Base-by-base conservation (phyloP, 495 filamentous ascomycete species). In the Jackrogersella minutella region DNA sequence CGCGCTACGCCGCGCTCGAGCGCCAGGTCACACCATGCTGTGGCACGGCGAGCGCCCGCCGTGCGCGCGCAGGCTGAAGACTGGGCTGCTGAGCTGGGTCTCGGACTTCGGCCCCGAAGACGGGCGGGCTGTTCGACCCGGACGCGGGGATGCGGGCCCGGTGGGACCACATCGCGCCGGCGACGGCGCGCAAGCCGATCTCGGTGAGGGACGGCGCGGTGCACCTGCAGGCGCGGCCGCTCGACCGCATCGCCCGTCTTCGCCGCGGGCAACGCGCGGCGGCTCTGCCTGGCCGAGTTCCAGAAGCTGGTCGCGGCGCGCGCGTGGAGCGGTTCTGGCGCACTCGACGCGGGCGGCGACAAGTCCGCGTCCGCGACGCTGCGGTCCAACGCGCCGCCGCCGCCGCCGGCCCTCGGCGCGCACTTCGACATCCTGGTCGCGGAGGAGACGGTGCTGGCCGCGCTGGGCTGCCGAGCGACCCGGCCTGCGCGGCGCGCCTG, bases 31-130 rank as follows among this genome's bases (percentile, higher is more conserved):
- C 39, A 5, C 66, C 2, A 52, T 65, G 36, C 21, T 70, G 5
- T 70, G 67, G 67, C 22, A 6, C 5, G n/a, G 0, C 14, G 62
- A 66, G 26, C 62, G 67, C 9, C 62, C 63, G 16, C 66, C 66
- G 1, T 50, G 59, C 55, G 37, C 58, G 3, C 36, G 34, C 19
- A 54, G 68, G n/a, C 5, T 63, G 11, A 53, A 34, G 31, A n/a
- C n/a, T n/a, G 64, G 66, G 0, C 62, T 73, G 8, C 68, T 68
- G 39, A 66, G 22, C 24, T 73, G 71, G 71, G 71, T 69, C n/a
- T 62, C 68, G 0, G 71, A 73, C 37, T 73, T 55, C 39, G 52
- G 55, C 44, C 67, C 67, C 1, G 7, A 19, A 31, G 21, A 46
- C 14, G 5, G 13, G 9, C 21, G 3, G 0, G 2, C 19, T 36